These are phyloP conservation scores for Arachnomyces sp. DNA, from an alignment of 2,329 filamentous ascomycete species.

Conservation along the genomic window DNA sequence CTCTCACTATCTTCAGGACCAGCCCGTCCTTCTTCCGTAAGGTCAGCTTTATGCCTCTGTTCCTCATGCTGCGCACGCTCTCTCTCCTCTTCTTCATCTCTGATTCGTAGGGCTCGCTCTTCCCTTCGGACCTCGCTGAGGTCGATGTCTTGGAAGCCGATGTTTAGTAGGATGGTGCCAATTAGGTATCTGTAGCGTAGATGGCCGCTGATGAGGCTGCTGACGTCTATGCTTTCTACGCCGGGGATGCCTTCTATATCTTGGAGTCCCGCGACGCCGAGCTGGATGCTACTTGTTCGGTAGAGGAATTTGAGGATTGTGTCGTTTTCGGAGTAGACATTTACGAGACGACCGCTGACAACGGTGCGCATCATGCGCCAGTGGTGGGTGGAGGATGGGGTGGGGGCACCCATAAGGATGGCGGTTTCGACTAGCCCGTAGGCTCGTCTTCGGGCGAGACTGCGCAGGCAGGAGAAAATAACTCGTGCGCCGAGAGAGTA, in stretches of 20 bases:
- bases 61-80: conserved; percentile 24
- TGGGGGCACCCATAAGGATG: conserved; percentile 72
- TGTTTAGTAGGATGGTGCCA: conserved; percentile 56
- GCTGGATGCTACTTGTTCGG: conserved; percentile 70
- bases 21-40: background rate
- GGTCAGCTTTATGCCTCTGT: conserved; percentile 17
- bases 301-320: conserved; percentile 83
- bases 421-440: conserved; percentile 80
- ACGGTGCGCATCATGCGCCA: conserved; percentile 72
- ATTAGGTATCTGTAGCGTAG: conserved; percentile 61
- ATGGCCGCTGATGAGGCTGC: conserved; percentile 59
- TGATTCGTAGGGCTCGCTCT: conserved; percentile 30
- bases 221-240: conserved; percentile 59
- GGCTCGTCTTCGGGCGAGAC: conserved; percentile 65
- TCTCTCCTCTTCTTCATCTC: conserved; percentile 32
- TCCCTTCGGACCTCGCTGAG: conserved; percentile 36
- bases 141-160: conserved; percentile 61
- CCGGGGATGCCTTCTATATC: conserved; percentile 48
- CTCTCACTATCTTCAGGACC: background rate
- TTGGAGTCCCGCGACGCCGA: conserved; percentile 77
- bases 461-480: conserved; percentile 72
- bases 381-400: conserved; percentile 60
- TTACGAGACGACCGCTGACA: conserved; percentile 73
- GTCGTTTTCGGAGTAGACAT: conserved; percentile 82
- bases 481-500: conserved; percentile 75